Percentiles rank a stretch among this genome's conserved stretches.
Evolutionary conservation across 495 filamentous ascomycete species (phyloP).

Genomic region (Glutinoglossum americanum): DNA sequence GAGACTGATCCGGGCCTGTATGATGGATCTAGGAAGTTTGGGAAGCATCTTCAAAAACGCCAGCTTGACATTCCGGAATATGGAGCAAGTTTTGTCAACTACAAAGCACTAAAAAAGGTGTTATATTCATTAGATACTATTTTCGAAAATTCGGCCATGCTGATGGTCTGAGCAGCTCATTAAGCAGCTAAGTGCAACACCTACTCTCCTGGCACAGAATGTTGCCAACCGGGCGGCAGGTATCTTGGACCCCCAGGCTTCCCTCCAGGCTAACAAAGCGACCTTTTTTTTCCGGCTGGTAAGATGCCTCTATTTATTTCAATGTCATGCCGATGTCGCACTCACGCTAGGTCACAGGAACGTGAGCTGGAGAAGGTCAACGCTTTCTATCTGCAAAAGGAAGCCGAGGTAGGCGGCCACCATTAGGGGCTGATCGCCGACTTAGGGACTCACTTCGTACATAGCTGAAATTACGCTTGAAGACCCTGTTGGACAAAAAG

Average conservation of each 20-base stretch:
- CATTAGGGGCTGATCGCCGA: too few species aligned
- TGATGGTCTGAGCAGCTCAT: conserved; percentile 47
- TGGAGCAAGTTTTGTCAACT: conserved; percentile 96
- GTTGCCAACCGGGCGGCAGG: conserved; percentile 27
- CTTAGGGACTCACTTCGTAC: conserved; percentile 2
- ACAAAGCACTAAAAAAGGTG: conserved; percentile 97
- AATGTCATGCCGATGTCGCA: not conserved
- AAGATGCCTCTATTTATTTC: conserved; percentile 11
- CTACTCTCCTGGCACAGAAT: conserved; percentile 54
- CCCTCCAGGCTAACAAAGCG: conserved; percentile 92
- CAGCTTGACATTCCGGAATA: conserved; percentile 98
- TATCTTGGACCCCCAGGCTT: conserved; percentile 52
- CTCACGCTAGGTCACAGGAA: conserved; percentile 34
- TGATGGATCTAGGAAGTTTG: conserved; percentile 64
- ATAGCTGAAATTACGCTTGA: conserved; percentile 78
- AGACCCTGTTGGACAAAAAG: conserved; percentile 87
- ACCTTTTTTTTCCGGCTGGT: conserved; percentile 97
- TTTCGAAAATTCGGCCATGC: not conserved
- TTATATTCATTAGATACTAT: not conserved
- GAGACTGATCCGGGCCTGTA: not conserved
- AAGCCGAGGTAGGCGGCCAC: conserved; percentile 56
- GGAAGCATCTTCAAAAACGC: conserved; percentile 95
- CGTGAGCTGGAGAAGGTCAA: conserved; percentile 97
- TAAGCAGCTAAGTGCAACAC: conserved; percentile 86
- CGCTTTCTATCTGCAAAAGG: conserved; percentile 90